Conservation (phyloP, 2,329 filamentous ascomycete genomes). For the Colletotrichum agaves region DNA sequence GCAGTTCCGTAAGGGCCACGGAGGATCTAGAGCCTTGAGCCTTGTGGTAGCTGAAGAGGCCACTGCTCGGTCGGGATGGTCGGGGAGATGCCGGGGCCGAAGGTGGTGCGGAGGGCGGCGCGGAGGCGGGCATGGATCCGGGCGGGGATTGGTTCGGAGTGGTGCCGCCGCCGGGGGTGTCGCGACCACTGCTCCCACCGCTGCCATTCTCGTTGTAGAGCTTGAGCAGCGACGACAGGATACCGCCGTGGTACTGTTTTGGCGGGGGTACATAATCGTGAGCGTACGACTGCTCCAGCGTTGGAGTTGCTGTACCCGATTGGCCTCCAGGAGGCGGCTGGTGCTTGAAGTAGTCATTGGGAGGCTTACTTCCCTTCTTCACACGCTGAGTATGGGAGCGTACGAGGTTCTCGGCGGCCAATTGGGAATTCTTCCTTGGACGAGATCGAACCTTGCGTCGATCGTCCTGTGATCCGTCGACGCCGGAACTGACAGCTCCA, state of each 20-base stretch:
- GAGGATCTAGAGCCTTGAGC: conserved; percentile 56
- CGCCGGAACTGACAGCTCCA: conserved; percentile 5
- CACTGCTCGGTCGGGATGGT: conserved; percentile 49
- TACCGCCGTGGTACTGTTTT: conserved; percentile 75
- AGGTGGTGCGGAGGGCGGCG: conserved; percentile 47
- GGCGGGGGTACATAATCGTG: conserved; percentile 73
- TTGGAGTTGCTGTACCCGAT: conserved; percentile 52
- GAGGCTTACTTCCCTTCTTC: conserved; percentile 38
- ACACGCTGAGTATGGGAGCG: conserved; percentile 46
- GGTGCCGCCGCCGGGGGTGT: conserved; percentile 53
- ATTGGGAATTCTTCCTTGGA: conserved; percentile 32
- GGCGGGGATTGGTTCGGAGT: conserved; percentile 54
- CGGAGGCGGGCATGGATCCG: conserved; percentile 53
- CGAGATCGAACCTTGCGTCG: conserved; percentile 24
- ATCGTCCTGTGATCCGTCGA: conserved; percentile 10
- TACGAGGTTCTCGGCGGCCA: conserved; percentile 49
- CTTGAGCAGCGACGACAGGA: conserved; percentile 78
- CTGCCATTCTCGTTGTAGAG: conserved; percentile 66
- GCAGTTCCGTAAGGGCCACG: conserved; percentile 60
- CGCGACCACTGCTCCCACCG: conserved; percentile 51
- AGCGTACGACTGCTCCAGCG: conserved; percentile 60
- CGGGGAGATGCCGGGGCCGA: conserved; percentile 43
- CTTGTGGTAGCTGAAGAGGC: conserved; percentile 55
- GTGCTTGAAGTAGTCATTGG: conserved; percentile 45
- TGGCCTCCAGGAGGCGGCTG: conserved; percentile 40